Evolutionary conservation across 805 yeast species (phyloP), one percentile per base, ranked within the genome.

Genomic region (Candida golubevii): DNA sequence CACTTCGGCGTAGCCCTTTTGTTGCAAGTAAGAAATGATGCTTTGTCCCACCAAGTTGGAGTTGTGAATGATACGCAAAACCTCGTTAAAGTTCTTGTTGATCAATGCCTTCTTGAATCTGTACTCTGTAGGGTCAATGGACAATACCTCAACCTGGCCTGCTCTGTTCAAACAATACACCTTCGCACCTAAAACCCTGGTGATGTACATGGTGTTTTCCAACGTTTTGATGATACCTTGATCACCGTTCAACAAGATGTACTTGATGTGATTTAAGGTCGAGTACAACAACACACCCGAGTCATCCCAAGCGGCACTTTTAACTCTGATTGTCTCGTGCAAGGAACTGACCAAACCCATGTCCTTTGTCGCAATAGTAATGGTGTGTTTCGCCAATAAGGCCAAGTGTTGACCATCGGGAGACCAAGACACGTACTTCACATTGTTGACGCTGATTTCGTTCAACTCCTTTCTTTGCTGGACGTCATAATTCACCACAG

Each of bases 291-390:
- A 77, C 29, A 95, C 96, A 42, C 91, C 91, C 39, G 86, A 73
- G 56, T 89, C 97, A 65, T 93, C 98, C 97, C 97, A 93, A 14
- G 96, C 88, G 38, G 97, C 97, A 69, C 95, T 83, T 72, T 93
- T 93, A 59, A 93, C 88, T 64, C 99, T 77, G 55, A 93, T 93
- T 4, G 98, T 91, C 72, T 93, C 99, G 63, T 89, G 97, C 80
- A 89, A 77, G 1, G 95, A 81, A 42, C 91, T 82, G 34, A 89
- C 73, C 45, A 81, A 68, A 61, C 88, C 89, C 56, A 91, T 75
- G 51, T 80, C 83, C 63, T 82, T 84, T 57, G 80, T 82, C 27
- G 90, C 96, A 57, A 93, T 82, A 11, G 96, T 85, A 57, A 93
- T 86, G 15, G 93, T 85, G 67, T 93, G 99, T 64, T 91, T 93